Evolutionary conservation across 331 rosid genomes (phyloP).

Genomic region (Rhamnella rubrinervis): DNA sequence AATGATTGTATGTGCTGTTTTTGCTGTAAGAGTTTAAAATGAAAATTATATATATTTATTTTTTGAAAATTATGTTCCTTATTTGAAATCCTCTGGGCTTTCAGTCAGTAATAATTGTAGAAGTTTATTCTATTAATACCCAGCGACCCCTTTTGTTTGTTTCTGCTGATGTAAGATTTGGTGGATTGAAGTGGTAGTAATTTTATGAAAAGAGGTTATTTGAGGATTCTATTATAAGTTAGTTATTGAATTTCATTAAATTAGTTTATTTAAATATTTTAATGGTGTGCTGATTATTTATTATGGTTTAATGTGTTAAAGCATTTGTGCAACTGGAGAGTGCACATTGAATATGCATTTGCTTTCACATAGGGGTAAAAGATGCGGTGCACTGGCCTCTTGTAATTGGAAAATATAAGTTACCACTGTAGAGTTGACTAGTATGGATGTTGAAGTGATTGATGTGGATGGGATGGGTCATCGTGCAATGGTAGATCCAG

Average conservation of each 20-base stretch:
- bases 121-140: neutral
- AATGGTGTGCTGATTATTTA: too few relatives aligned
- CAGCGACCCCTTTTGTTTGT: neutral
- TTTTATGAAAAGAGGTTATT: neutral
- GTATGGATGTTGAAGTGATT: constrained; percentile 75
- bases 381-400: constrained; percentile 21
- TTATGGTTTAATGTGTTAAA: constrained; percentile 17
- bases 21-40: too few relatives aligned
- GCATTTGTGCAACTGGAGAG: constrained; percentile 1
- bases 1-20: neutral
- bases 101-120: neutral
- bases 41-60: neutral
- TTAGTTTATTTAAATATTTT: neutral
- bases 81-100: neutral
- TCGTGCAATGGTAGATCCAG: constrained; percentile 31
- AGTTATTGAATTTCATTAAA: neutral
- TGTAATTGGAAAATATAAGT: constrained; percentile 15
- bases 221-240: neutral
- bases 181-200: neutral
- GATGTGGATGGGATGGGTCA: constrained; percentile 54
- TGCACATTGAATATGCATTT: constrained; percentile 17
- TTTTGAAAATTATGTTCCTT: neutral
- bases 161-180: too few relatives aligned
- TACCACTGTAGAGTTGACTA: constrained; percentile 26
- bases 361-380: constrained; percentile 21